A percentile compares a stretch with the other conserved stretches of the same genome.
Conservation (phyloP, 306 rosid species). For the Vicia sativa region DNA sequence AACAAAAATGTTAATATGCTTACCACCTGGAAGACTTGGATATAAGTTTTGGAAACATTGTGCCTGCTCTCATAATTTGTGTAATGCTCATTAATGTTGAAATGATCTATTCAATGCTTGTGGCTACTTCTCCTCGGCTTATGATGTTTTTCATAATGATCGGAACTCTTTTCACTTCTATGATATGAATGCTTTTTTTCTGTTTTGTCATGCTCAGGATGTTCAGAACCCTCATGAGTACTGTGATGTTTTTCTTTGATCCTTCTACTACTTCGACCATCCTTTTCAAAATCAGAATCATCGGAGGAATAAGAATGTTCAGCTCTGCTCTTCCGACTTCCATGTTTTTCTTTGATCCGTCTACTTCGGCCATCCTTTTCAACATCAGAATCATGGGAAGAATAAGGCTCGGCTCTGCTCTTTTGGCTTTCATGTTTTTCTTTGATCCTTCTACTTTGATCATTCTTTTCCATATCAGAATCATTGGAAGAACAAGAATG, state of each 20-base stretch:
- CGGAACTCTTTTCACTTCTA: slow-evolving; percentile 39
- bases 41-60: slow-evolving; percentile 27
- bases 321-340: slow-evolving; percentile 34
- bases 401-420: slow-evolving; percentile 6
- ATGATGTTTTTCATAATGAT: slow-evolving; percentile 33
- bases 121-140: slow-evolving; percentile 35
- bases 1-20: not conserved
- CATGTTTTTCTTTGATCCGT: not conserved
- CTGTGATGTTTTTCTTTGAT: slow-evolving; percentile 18
- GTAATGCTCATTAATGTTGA: slow-evolving; percentile 32
- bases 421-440: slow-evolving; percentile 35
- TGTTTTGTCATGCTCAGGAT: slow-evolving; percentile 34
- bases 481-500: slow-evolving; percentile 40
- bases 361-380: not conserved
- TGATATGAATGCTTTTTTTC: slow-evolving; percentile 25
- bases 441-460: slow-evolving; percentile 35
- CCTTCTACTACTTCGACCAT: slow-evolving; percentile 38
- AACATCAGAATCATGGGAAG: not conserved
- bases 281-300: slow-evolving; percentile 39
- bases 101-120: slow-evolving; percentile 41
- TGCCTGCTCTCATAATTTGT: slow-evolving; percentile 21
- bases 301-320: slow-evolving; percentile 38
- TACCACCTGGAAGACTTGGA: slow-evolving; percentile 33
- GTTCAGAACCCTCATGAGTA: slow-evolving; percentile 16
- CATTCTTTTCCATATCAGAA: slow-evolving; percentile 34